Base-by-base conservation (phyloP, 2,329 filamentous ascomycete species). In the Ascochyta viciae-villosae region DNA sequence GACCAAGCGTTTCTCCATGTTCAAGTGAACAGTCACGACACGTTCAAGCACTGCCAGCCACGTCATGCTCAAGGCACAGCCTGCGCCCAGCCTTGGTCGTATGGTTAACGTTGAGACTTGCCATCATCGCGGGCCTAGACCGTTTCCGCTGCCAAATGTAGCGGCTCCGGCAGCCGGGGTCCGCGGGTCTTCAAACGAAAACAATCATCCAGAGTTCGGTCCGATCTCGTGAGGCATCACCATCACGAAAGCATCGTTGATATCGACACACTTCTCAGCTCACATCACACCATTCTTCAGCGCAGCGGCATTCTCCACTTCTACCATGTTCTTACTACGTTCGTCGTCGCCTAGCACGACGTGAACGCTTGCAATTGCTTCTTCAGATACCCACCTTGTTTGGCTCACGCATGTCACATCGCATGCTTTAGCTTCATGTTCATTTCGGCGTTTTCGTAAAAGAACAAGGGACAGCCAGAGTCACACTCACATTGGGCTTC, bases 1-100 rank as follows among this genome's bases (percentile, higher is more conserved):
- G 61, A 74, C 72, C 57, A 76, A 75, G 70, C 66, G 66, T 50
- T 62, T 76, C 46, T 75, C 72, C 22, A 71, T 76, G 55, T 76
- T 76, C 73, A 73, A 70, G 61, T 76, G 68, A 67, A 58, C 34
- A 12, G 29, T 44, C n/a, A 15, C 44, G 33, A 35, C 33, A 52
- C 19, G 23, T 42, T 46, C 29, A 27, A 38, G 39, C 37, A 38
- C 19, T 38, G 29, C 37, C 53, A 56, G 42, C 53, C 58, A 61
- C 53, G 62, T 62, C 62, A 61, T 53, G 52, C 57, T 50, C 50
- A n/a, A 27, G 58, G 48, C 62, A 62, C 59, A 67, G 55, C 61
- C 58, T 46, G 46, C 57, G 58, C 54, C 50, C 57, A 57, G 58
- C 57, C 55, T 44, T 45, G 48, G 45, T 58, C 41, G 57, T 50